phyloP scores from a whole-genome alignment of 2,329 filamentous ascomycete genomes.

The Fusarium luffae region DNA sequence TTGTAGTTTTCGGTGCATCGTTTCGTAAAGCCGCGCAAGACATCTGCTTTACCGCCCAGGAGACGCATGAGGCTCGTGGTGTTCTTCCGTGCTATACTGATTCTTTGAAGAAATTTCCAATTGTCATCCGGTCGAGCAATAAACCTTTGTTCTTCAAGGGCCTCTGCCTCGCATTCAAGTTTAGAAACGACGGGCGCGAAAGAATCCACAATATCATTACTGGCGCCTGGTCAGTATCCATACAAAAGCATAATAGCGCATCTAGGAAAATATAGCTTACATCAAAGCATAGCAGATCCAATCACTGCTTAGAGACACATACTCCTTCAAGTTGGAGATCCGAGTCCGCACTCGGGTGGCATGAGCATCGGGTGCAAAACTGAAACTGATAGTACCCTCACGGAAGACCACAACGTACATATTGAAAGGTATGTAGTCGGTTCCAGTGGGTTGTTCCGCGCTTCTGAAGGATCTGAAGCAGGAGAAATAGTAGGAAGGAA shows the following conservation, averaged over 20 bases:
- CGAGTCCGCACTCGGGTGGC: constrained; percentile 89
- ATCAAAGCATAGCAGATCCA: constrained; percentile 99
- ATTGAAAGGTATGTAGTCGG: constrained; percentile 93
- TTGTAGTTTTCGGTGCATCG: constrained; percentile 98
- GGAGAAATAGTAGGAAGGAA: constrained; percentile 97
- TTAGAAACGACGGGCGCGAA: constrained; percentile 91
- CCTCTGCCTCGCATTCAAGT: constrained; percentile 88
- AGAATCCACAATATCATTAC: constrained; percentile 95
- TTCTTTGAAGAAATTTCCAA: constrained; percentile 85
- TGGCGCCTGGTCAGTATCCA: constrained; percentile 48
- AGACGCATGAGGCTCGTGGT: constrained; percentile 93
- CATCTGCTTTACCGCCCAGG: constrained; percentile 96
- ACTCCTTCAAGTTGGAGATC: constrained; percentile 92
- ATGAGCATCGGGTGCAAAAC: constrained; percentile 87
- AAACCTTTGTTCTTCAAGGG: constrained; percentile 95
- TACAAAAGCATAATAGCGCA: constrained; percentile 21
- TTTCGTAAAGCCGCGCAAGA: constrained; percentile 97
- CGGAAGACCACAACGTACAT: constrained; percentile 97
- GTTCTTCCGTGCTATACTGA: constrained; percentile 91
- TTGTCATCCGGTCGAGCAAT: constrained; percentile 91
- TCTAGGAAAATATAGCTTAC: constrained; percentile 64
- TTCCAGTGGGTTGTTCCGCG: constrained; percentile 79
- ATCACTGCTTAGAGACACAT: constrained; percentile 92
- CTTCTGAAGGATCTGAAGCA: constrained; percentile 92
- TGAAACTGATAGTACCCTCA: constrained; percentile 94